Conservation (phyloP, 2,329 filamentous ascomycete genomes). For the Chaetomiaceae sp. region DNA sequence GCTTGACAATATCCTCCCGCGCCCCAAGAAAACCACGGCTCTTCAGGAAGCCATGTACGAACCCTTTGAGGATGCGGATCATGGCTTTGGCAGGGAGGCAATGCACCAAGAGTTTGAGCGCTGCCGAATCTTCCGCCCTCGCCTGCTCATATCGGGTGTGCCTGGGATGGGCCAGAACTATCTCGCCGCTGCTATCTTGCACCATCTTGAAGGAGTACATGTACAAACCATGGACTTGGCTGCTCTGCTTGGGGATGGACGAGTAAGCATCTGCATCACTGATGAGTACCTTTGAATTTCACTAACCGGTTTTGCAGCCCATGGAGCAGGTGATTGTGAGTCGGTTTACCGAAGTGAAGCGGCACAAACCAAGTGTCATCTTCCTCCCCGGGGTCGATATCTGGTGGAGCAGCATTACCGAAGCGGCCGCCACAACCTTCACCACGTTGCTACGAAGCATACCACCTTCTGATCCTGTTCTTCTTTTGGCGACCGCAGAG, state of each 20-base stretch:
- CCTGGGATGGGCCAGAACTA: slow-evolving; percentile 94
- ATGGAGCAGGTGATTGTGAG: slow-evolving; percentile 86
- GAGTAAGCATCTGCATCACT: slow-evolving; percentile 45
- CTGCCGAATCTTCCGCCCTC: slow-evolving; percentile 80
- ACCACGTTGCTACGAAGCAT: slow-evolving; percentile 75
- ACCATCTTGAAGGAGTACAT: slow-evolving; percentile 89
- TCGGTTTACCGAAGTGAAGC: slow-evolving; percentile 85
- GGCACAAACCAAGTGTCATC: slow-evolving; percentile 92
- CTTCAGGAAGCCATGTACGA: slow-evolving; percentile 92
- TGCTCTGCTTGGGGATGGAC: slow-evolving; percentile 77
- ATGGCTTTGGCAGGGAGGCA: slow-evolving; percentile 80
- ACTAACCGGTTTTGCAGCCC: slow-evolving; percentile 43
- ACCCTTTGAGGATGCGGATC: slow-evolving; percentile 74
- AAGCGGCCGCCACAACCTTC: slow-evolving; percentile 74
- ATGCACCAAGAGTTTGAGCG: slow-evolving; percentile 75
- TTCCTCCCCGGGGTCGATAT: slow-evolving; percentile 87
- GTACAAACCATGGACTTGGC: slow-evolving; percentile 92
- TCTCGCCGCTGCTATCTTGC: slow-evolving; percentile 75
- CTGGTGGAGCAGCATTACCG: slow-evolving; percentile 67
- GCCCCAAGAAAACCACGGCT: slow-evolving; percentile 80
- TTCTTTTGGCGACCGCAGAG: slow-evolving; percentile 83
- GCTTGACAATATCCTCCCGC: slow-evolving; percentile 73
- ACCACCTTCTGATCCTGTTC: slow-evolving; percentile 82
- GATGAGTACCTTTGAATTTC: slow-evolving; percentile 14
- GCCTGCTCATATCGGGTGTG: slow-evolving; percentile 75